A percentile compares a stretch with the other conserved stretches of the same genome.
Evolutionary conservation across 2,329 filamentous ascomycete genomes (phyloP).

Genomic region (Diplodia scrobiculata): DNA sequence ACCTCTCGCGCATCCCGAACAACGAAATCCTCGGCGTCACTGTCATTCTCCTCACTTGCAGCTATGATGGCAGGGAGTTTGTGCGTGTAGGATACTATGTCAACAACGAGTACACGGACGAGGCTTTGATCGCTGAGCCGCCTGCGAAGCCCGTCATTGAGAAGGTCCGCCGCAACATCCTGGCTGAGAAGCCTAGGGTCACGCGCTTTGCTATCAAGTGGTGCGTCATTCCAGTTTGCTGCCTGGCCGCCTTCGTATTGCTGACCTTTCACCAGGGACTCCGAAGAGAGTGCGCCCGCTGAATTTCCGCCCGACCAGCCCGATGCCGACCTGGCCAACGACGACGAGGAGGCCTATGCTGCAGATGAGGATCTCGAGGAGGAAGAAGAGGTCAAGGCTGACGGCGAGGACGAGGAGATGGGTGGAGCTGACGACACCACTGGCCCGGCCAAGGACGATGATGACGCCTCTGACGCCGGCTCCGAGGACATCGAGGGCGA

Average conservation of each 20-base stretch:
- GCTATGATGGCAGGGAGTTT: slow-evolving; percentile 95
- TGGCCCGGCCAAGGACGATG: slow-evolving; percentile 59
- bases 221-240: slow-evolving; percentile 57
- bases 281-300: slow-evolving; percentile 91
- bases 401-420: slow-evolving; percentile 74
- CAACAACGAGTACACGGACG: slow-evolving; percentile 97
- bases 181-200: slow-evolving; percentile 95
- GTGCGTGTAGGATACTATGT: slow-evolving; percentile 99
- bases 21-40: slow-evolving; percentile 96
- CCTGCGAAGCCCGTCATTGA: slow-evolving; percentile 91
- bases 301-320: slow-evolving; percentile 98
- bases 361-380: slow-evolving; percentile 76
- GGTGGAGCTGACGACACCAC: slow-evolving; percentile 64
- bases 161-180: slow-evolving; percentile 85
- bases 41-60: slow-evolving; percentile 92
- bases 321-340: slow-evolving; percentile 82
- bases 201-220: slow-evolving; percentile 99
- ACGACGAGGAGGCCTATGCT: slow-evolving; percentile 83
- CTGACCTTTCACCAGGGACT: slow-evolving; percentile 68
- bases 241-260: background rate
- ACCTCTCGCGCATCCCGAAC: slow-evolving; percentile 86
- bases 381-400: slow-evolving; percentile 42
- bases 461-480: slow-evolving; percentile 68
- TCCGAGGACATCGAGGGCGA: slow-evolving; percentile 79
- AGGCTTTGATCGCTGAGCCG: slow-evolving; percentile 84